These are phyloP conservation scores for Penicillium sp. DNA, from an alignment of 2,329 filamentous ascomycete species.

Conservation along the genomic window DNA sequence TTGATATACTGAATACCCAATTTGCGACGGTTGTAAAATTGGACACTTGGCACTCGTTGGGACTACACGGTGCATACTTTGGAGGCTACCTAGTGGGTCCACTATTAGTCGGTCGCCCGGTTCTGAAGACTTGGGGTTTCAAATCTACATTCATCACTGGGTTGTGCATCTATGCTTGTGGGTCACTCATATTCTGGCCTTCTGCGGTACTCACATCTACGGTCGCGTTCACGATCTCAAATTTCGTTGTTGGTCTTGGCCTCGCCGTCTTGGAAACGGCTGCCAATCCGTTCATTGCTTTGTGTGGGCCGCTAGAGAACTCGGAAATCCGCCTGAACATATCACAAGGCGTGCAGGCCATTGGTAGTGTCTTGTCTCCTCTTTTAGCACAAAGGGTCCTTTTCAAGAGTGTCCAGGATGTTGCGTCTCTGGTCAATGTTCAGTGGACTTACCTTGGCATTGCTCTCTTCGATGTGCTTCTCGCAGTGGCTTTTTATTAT, in stretches of 20 bases:
- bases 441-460: conserved; percentile 67
- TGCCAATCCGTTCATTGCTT: conserved; percentile 62
- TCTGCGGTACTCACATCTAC: conserved; percentile 63
- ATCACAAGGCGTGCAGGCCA: conserved; percentile 61
- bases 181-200: conserved; percentile 63
- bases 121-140: conserved; percentile 61
- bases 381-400: conserved; percentile 60
- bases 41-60: conserved; percentile 38
- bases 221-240: conserved; percentile 60
- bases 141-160: conserved; percentile 62
- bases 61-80: conserved; percentile 61
- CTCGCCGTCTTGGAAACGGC: conserved; percentile 61
- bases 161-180: conserved; percentile 62
- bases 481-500: conserved; percentile 62
- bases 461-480: conserved; percentile 57
- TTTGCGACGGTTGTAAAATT: conserved; percentile 54
- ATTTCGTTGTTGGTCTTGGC: conserved; percentile 62
- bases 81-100: conserved; percentile 59
- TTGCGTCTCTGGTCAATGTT: conserved; percentile 57
- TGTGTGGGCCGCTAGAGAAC: conserved; percentile 61
- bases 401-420: conserved; percentile 51
- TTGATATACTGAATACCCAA: conserved; percentile 73
- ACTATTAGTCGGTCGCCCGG: conserved; percentile 53
- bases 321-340: conserved; percentile 61
- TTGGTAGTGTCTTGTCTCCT: conserved; percentile 60